Evolutionary conservation across 441 rosid species (phyloP), one percentile per base, ranked within the genome.

Genomic region (Bocquillonia castaneifolia): DNA sequence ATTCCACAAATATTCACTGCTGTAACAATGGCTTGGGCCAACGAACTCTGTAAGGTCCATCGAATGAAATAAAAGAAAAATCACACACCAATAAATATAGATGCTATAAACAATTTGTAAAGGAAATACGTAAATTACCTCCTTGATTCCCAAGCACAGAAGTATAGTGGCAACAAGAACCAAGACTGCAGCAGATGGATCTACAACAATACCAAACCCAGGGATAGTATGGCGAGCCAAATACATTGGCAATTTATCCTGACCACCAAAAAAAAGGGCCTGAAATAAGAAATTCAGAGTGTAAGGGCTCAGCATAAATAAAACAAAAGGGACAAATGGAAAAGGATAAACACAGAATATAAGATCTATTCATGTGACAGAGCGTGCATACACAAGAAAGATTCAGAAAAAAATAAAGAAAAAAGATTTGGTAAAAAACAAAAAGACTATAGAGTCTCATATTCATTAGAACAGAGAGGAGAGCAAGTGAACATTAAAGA

Each of bases 191-290:
- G 96, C 99, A 76, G 92, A 89, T 25, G 99, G 99, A 62, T 93
- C 99, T 23, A 93, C 91, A 74, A 87, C 84, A 71, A 91, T 47
- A 62, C 82, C 89, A 58, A 93, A 81, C 29, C 90, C 82, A 26
- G 97, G 92, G 70, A 93, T 85, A 20, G 88, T 75, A 13, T 91
- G 96, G 32, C 96, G 97, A 15, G 96, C 90, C 58, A 93, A 73
- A 69, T 85, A 74, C 63, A 63, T 17, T 37, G 97, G 99, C 69
- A 93, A 78, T 64, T 87, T 86, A 79, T 83, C 84, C 37, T 69
- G 79, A 72, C 98, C 96, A 56, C 99, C 99, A 83, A 91, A 91
- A 69, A 94, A 80, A 75, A 91, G 39, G 63, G 96, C 96, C 99
- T 93, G 82, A 57, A 39, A 32, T 67, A 51, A 42, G 34, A 5